Percentiles rank a stretch among this genome's conserved stretches.
These are phyloP conservation scores for Odontarrhena argentea DNA, from an alignment of 345 rosid genomes.

Conservation along the genomic window DNA sequence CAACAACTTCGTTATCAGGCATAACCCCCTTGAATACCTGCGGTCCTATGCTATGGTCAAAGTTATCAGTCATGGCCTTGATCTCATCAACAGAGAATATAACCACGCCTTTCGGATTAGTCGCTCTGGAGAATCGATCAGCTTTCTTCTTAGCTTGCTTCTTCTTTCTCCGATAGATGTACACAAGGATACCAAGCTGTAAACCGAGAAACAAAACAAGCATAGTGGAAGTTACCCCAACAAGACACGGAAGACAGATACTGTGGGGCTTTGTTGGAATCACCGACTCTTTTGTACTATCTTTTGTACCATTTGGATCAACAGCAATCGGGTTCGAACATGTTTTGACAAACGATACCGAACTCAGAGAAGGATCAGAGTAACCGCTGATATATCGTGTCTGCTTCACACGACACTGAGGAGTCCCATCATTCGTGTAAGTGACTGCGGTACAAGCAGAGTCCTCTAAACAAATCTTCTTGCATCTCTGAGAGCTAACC, in stretches of 20 bases:
- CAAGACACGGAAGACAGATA: slow-evolving; percentile 59
- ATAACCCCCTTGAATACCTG: slow-evolving; percentile 64
- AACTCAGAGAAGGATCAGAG: slow-evolving; percentile 60
- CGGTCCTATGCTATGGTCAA: slow-evolving; percentile 60
- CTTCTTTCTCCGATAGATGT: slow-evolving; percentile 53
- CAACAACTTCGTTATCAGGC: slow-evolving; percentile 53
- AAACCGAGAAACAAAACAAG: slow-evolving; percentile 48
- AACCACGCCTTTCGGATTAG: slow-evolving; percentile 59
- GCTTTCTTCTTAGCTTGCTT: slow-evolving; percentile 47
- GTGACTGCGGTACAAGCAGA: slow-evolving; percentile 64
- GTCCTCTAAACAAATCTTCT: slow-evolving; percentile 50
- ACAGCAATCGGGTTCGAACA: slow-evolving; percentile 71
- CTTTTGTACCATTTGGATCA: slow-evolving; percentile 47
- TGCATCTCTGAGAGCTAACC: slow-evolving; percentile 57
- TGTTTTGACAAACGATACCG: slow-evolving; percentile 65
- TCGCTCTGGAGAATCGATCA: slow-evolving; percentile 42
- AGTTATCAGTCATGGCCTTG: slow-evolving; percentile 55
- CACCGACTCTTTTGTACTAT: slow-evolving; percentile 32
- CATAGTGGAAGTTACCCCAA: slow-evolving; percentile 60
- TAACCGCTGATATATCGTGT: slow-evolving; percentile 66
- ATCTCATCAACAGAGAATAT: slow-evolving; percentile 65
- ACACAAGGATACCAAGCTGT: slow-evolving; percentile 58
- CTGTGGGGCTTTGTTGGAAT: slow-evolving; percentile 19
- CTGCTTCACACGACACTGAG: slow-evolving; percentile 53
- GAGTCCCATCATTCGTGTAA: slow-evolving; percentile 56